Evolutionary conservation across 2,329 filamentous ascomycete species (phyloP).

Genomic region (Colletotrichum falcatum): DNA sequence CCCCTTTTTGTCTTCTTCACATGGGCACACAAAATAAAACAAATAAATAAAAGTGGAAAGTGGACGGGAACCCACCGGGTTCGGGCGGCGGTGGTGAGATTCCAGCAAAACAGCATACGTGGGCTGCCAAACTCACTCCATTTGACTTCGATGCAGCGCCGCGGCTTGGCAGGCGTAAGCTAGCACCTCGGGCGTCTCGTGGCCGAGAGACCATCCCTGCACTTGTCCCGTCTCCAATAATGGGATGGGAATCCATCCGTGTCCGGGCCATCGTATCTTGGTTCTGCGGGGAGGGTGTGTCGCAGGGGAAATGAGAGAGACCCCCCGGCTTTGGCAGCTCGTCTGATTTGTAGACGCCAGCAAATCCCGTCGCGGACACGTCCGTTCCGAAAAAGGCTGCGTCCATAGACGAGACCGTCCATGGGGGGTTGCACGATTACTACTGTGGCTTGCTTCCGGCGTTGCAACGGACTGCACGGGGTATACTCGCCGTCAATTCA

Average conservation of each 20-base stretch:
- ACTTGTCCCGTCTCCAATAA: constrained; percentile 5
- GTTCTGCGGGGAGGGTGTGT: too few relatives aligned
- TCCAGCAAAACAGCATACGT: neutral
- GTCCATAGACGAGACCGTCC: neutral
- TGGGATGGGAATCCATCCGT: too few relatives aligned
- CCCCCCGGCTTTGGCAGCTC: neutral
- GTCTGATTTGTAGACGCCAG: neutral
- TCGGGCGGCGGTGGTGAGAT: constrained; percentile 14
- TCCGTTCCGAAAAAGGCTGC: constrained; percentile 19
- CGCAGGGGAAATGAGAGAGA: constrained; percentile 8
- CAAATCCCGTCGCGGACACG: constrained; percentile 15
- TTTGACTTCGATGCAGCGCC: constrained; percentile 8
- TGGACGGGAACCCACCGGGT: neutral
- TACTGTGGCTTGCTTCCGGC: neutral
- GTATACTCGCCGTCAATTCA: too few relatives aligned
- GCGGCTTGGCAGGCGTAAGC: constrained; percentile 4
- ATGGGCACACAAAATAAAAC: neutral
- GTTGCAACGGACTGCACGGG: too few relatives aligned
- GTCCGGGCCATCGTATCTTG: too few relatives aligned
- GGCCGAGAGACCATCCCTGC: constrained; percentile 6
- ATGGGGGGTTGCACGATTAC: neutral
- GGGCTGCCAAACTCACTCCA: neutral
- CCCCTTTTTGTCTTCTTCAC: neutral
- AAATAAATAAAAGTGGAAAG: neutral
- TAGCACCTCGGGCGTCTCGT: neutral